Conservation (phyloP, 2,329 filamentous ascomycete species). For the Leptographium lundbergii region DNA sequence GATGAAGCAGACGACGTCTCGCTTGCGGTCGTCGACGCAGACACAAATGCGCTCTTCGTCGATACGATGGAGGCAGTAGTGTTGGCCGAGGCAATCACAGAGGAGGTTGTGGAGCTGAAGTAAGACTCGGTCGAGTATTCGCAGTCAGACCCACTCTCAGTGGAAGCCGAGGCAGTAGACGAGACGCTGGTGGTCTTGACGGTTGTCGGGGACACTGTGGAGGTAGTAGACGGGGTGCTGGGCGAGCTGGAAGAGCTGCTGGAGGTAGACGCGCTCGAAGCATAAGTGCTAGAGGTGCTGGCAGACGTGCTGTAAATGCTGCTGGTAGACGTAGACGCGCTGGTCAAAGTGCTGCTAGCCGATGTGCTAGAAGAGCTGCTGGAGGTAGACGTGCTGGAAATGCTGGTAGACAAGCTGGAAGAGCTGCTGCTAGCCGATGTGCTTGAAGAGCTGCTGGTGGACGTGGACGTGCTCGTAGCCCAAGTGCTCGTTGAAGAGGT, state of each 20-base stretch:
- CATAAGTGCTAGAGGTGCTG: slow-evolving; percentile 9
- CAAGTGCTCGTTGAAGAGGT: slow-evolving; percentile 10
- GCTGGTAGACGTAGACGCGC: not conserved
- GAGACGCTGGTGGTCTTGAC: too few species aligned
- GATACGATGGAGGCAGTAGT: too few species aligned
- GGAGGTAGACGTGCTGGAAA: slow-evolving; percentile 1
- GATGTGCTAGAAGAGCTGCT: slow-evolving; percentile 8
- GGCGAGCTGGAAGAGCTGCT: slow-evolving; percentile 6
- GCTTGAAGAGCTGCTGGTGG: slow-evolving; percentile 9
- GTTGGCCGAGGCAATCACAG: not conserved
- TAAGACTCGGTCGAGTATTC: too few species aligned
- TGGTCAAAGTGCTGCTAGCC: not conserved
- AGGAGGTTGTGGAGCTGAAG: not conserved
- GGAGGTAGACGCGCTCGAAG: slow-evolving; percentile 17
- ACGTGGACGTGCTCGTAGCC: slow-evolving; percentile 1
- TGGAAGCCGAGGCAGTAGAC: not conserved
- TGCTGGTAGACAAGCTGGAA: slow-evolving; percentile 10
- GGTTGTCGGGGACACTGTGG: not conserved
- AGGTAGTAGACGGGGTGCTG: slow-evolving; percentile 15
- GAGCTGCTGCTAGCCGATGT: slow-evolving; percentile 7
- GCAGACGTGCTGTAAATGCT: not conserved
- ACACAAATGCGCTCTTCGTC: too few species aligned
- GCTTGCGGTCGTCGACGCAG: too few species aligned
- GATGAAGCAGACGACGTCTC: too few species aligned
- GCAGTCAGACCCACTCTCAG: too few species aligned